A percentile compares a stretch with the other conserved stretches of the same genome.
Conservation (phyloP, 305 asterid genomes). For the Fraxinus platypoda region DNA sequence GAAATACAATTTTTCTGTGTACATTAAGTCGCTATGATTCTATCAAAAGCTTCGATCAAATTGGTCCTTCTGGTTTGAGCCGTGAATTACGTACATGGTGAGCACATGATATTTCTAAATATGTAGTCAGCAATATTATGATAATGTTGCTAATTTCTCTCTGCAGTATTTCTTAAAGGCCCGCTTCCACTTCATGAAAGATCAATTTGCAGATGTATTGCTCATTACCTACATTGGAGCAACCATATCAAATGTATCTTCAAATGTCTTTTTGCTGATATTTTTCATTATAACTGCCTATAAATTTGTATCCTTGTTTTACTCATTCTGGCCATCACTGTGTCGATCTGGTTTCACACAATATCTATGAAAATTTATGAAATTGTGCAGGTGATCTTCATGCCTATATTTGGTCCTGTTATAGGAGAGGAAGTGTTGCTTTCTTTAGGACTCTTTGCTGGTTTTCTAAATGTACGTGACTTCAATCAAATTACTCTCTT, state of each 20-base stretch:
- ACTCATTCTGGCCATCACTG: background rate
- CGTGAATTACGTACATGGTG: background rate
- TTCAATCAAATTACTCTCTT: background rate
- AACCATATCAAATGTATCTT: constrained; percentile 36
- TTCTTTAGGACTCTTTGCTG: constrained; percentile 29
- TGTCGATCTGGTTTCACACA: background rate
- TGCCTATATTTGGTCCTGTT: constrained; percentile 33
- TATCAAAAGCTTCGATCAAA: background rate
- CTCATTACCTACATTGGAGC: constrained; percentile 34
- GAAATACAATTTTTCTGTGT: background rate
- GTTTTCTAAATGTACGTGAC: constrained; percentile 29
- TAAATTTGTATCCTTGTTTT: background rate
- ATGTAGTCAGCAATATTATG: background rate
- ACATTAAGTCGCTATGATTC: background rate
- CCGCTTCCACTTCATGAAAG: constrained; percentile 42
- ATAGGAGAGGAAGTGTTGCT: constrained; percentile 43
- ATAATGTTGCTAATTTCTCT: background rate
- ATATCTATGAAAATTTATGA: too few relatives aligned
- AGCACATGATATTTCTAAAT: background rate
- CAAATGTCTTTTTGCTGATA: background rate
- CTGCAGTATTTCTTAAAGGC: constrained; percentile 49
- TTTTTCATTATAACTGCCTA: background rate
- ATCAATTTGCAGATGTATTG: constrained; percentile 34
- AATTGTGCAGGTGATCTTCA: constrained; percentile 29
- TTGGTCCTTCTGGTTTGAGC: background rate